Conservation (phyloP, 768 basidiomycete species). For the Tremella fuciformis region DNA sequence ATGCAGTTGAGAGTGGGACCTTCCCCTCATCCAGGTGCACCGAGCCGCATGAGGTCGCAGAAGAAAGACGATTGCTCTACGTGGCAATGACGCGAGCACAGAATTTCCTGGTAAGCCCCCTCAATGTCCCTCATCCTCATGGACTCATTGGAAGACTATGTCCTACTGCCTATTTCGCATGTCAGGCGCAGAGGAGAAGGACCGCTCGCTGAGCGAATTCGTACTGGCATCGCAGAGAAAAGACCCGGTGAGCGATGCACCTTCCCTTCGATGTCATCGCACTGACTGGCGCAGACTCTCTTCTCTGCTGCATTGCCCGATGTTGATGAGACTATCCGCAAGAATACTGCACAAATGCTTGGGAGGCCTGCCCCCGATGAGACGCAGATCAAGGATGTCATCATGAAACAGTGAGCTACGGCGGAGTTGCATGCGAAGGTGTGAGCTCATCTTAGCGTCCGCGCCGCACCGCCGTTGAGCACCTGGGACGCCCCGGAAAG, state of each 20-base stretch:
- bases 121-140: background rate
- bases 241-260: conserved; percentile 54
- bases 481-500: conserved; percentile 43
- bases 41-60: conserved; percentile 66
- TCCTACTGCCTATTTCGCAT: conserved; percentile 45
- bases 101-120: conserved; percentile 56
- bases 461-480: conserved; percentile 34
- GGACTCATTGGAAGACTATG: conserved; percentile 32
- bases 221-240: conserved; percentile 56
- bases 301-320: conserved; percentile 57
- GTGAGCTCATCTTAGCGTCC: conserved; percentile 22
- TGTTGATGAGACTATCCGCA: conserved; percentile 56
- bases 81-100: conserved; percentile 87
- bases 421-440: background rate
- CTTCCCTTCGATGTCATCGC: background rate
- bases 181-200: conserved; percentile 58
- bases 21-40: conserved; percentile 67
- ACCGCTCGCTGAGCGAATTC: conserved; percentile 62
- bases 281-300: conserved; percentile 39
- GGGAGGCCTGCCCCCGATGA: conserved; percentile 37
- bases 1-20: conserved; percentile 65
- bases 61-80: conserved; percentile 80
- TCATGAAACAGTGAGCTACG: conserved; percentile 39
- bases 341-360: conserved; percentile 61
- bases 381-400: conserved; percentile 32